Evolutionary conservation across 78 protist species (phyloP).

Genomic region (Dictyostelium intermedium): DNA sequence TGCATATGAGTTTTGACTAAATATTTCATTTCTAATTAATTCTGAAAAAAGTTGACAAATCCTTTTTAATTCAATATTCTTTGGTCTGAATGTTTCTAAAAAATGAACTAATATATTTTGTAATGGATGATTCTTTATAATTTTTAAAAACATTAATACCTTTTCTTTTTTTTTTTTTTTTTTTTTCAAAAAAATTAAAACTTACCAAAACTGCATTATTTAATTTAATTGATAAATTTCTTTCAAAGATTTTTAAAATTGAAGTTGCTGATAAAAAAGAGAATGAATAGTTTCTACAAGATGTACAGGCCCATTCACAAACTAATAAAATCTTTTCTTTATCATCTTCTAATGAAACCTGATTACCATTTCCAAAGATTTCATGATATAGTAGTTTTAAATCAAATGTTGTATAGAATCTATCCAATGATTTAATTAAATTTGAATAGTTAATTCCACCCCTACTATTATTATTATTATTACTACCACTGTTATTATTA

Average conservation of each 20-base stretch:
- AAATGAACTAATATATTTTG: slow-evolving; percentile 57
- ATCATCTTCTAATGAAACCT: slow-evolving; percentile 51
- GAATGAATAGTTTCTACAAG: slow-evolving; percentile 40
- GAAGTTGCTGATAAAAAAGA: slow-evolving; percentile 39
- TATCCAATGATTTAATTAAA: slow-evolving; percentile 47
- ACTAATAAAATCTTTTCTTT: slow-evolving; percentile 32
- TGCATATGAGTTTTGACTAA: slow-evolving; percentile 73
- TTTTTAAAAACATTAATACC: too few relatives aligned
- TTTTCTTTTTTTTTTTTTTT: not conserved
- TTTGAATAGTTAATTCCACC: slow-evolving; percentile 32
- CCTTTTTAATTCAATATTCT: not conserved
- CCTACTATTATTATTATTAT: not conserved
- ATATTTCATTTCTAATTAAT: slow-evolving; percentile 20
- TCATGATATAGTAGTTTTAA: slow-evolving; percentile 31
- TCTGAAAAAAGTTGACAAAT: slow-evolving; percentile 64
- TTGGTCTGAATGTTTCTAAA: slow-evolving; percentile 41
- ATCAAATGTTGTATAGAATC: not conserved
- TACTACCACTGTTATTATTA: too few relatives aligned
- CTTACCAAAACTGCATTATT: not conserved
- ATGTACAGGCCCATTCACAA: slow-evolving; percentile 72
- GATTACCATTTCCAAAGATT: slow-evolving; percentile 43
- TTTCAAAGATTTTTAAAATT: slow-evolving; percentile 28
- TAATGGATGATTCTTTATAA: slow-evolving; percentile 24
- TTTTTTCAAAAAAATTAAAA: not conserved
- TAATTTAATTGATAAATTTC: slow-evolving; percentile 8